Base-by-base conservation (phyloP, 257 asterid genomes). In the Mitragyna speciosa region DNA sequence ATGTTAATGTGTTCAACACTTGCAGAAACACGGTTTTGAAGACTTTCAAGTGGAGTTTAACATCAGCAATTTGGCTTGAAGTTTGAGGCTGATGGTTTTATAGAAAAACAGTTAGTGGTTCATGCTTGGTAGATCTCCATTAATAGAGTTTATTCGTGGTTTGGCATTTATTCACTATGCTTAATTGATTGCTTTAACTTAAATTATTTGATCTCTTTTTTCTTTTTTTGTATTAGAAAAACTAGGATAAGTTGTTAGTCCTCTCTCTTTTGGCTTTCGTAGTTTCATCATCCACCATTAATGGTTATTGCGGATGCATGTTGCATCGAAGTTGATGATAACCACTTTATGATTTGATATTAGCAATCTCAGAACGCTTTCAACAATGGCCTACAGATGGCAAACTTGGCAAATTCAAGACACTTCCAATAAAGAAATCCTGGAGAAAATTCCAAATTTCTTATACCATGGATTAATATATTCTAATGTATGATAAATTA, bases 71-170 rank as follows among this genome's bases (percentile, higher is more conserved):
- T 77, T 31, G 61, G 64, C 19, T 47, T 64, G 31, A 28, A 31
- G 24, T 16, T 51, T 70, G 59, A 52, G n/a, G 20, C 36, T 30
- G 48, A 39, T 36, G 70, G 61, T 39, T 78, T 78, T 28, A 77
- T 33, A 79, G 28, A 59, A 56, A 56, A 70, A 70, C 66, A 72
- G 66, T 45, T 19, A 61, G 66, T 79, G 73, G 73, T 61, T 71
- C 61, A 12, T 72, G 82, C 78, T 59, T 71, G 45, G 26, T 45
- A 61, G 77, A 72, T 20, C 14, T 72, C 77, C 82, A 79, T 71
- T 79, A 39, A 54, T 22, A 19, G 1, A 24, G 0, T 3, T 4
- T 6, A 36, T 75, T 9, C 59, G 52, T 61, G 63, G 41, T 24
- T 69, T 1, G 20, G 36, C 67, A 30, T 51, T 51, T 20, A 24